Evolutionary conservation across 768 basidiomycete genomes (phyloP), one percentile per base, ranked within the genome.

Genomic region (Hericium alpestre): DNA sequence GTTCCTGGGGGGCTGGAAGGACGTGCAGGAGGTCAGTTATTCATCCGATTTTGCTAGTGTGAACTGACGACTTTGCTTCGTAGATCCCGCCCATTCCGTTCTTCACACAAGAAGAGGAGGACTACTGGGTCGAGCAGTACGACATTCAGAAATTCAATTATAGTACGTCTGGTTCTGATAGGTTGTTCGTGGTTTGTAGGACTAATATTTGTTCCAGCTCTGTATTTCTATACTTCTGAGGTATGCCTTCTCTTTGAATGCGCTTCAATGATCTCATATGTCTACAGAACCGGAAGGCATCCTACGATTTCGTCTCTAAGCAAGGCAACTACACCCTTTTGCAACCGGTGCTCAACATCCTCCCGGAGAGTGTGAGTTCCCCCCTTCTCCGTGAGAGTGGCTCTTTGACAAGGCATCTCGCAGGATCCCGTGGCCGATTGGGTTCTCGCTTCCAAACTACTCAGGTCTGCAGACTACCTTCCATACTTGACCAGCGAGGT

Each of bases 121-220:
- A 84, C 61, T 88, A 87, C 63, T 79, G 86, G 58, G 77, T 87
- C 0, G 76, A 85, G 53, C 79, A 83, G 59, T 88, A 79, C 60
- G 64, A 64, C 41, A 70, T 71, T 10, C 82, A 81, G 60, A 80
- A 82, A 0, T 87, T 88, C 63, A 70, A 73, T 53, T 65, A 81
- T 56, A 84, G 87, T 87, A 61, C 22, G 83, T 71, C 12, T 12
- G 11, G n/a, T 32, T 22, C 10, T 25, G 40, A 11, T 8, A 50
- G 18, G 32, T 6, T n/a, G 23, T 15, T 49, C 18, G n/a, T n/a
- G 32, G 32, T 37, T 25, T 50, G 41, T 40, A 38, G 12, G 38
- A 54, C 25, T 40, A 53, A 51, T 20, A 32, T 13, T 51, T 40
- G 13, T 43, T 13, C 7, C 57, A 88, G 86, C 82, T 16, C 65